Conservation (phyloP, 2,329 filamentous ascomycete genomes). For the Cladosporium oxysporum region DNA sequence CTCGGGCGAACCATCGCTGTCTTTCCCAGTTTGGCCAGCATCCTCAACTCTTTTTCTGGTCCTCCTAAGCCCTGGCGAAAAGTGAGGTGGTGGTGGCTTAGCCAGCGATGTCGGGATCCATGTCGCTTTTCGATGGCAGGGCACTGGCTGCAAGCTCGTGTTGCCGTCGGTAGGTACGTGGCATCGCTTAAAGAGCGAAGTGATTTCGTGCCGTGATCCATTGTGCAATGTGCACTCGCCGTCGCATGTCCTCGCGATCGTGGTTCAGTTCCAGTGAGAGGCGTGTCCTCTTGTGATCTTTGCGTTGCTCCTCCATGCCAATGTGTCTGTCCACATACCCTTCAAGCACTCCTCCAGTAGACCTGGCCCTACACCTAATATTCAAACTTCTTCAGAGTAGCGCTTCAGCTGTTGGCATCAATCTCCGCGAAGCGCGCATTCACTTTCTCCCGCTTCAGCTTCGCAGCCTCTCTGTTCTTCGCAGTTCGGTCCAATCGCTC, state of each 20-base stretch:
- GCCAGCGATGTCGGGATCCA: background rate
- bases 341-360: background rate
- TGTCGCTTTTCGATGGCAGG: background rate
- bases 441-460: slow-evolving; percentile 70
- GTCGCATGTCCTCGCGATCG: background rate
- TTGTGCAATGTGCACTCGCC: background rate
- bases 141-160: background rate
- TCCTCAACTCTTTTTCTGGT: background rate
- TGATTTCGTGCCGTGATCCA: background rate
- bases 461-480: slow-evolving; percentile 70
- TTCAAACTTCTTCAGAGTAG: background rate
- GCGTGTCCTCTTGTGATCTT: background rate
- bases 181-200: background rate
- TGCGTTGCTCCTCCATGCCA: background rate
- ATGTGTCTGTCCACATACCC: background rate
- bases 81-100: background rate
- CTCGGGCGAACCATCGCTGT: background rate
- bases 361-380: background rate
- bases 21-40: background rate
- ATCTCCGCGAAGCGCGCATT: slow-evolving; percentile 78
- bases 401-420: slow-evolving; percentile 64
- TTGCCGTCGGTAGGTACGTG: background rate
- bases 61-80: background rate
- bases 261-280: background rate
- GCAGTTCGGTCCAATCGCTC: slow-evolving; percentile 78